A percentile compares a stretch with the other conserved stretches of the same genome.
phyloP scores from a whole-genome alignment of 345 rosid genomes.

The Bretschneidera sinensis region DNA sequence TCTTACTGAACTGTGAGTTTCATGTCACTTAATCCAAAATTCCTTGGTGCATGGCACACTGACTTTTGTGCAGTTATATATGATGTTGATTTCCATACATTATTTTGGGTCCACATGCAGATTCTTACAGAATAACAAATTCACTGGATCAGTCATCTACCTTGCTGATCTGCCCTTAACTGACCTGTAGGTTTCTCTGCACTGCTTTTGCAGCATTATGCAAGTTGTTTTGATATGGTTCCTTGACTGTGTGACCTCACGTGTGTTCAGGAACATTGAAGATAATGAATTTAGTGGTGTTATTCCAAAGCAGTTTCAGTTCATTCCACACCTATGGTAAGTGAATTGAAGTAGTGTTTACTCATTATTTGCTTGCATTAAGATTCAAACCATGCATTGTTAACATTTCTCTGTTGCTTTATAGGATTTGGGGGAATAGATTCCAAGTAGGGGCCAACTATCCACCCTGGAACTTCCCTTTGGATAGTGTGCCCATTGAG shows the following conservation, averaged over 20 bases:
- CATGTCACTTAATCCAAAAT: slow-evolving; percentile 4
- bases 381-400: background rate
- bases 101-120: slow-evolving; percentile 30
- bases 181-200: slow-evolving; percentile 53
- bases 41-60: background rate
- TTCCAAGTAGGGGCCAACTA: slow-evolving; percentile 50
- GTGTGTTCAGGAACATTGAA: slow-evolving; percentile 64
- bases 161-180: slow-evolving; percentile 68
- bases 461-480: slow-evolving; percentile 78
- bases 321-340: slow-evolving; percentile 75
- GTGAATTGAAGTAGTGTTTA: slow-evolving; percentile 17
- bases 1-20: slow-evolving; percentile 68
- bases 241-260: slow-evolving; percentile 15
- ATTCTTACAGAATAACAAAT: slow-evolving; percentile 73
- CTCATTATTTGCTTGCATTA: background rate
- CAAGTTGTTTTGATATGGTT: slow-evolving; percentile 12
- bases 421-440: slow-evolving; percentile 78
- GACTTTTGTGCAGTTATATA: background rate
- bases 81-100: slow-evolving; percentile 3
- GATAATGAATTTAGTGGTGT: slow-evolving; percentile 79
- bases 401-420: slow-evolving; percentile 15
- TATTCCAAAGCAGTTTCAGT: slow-evolving; percentile 73
- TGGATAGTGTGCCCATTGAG: slow-evolving; percentile 32
- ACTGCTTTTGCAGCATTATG: slow-evolving; percentile 10
- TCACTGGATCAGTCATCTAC: slow-evolving; percentile 86